Evolutionary conservation across 805 yeast species (phyloP).

Genomic region (Diddensiella santjacobensis): DNA sequence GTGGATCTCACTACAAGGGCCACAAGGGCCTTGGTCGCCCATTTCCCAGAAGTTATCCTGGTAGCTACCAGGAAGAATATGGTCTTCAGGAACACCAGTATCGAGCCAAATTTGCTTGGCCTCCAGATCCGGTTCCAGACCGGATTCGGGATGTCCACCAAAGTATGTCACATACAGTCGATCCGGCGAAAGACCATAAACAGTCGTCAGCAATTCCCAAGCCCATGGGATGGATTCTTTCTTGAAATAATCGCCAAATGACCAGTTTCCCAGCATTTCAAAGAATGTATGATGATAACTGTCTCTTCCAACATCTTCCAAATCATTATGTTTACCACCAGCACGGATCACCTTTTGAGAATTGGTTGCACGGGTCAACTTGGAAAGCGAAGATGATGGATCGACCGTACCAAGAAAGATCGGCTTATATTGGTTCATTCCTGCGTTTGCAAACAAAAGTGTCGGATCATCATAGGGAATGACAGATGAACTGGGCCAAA

Average conservation of each 20-base stretch:
- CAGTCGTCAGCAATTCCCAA: slow-evolving; percentile 87
- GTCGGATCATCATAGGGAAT: slow-evolving; percentile 99
- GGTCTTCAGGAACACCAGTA: slow-evolving; percentile 88
- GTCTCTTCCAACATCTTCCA: slow-evolving; percentile 97
- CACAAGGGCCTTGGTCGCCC: slow-evolving; percentile 99
- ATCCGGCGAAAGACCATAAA: slow-evolving; percentile 72
- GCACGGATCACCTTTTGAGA: slow-evolving; percentile 99
- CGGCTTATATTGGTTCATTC: slow-evolving; percentile 99
- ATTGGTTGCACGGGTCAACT: slow-evolving; percentile 83
- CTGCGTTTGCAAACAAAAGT: slow-evolving; percentile 93
- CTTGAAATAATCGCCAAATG: slow-evolving; percentile 98
- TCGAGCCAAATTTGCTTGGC: slow-evolving; percentile 83
- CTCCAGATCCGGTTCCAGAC: slow-evolving; percentile 89
- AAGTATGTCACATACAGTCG: slow-evolving; percentile 94
- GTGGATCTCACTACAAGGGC: slow-evolving; percentile 97
- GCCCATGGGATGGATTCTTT: slow-evolving; percentile 84
- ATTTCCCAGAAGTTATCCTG: slow-evolving; percentile 99
- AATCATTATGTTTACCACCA: slow-evolving; percentile 95
- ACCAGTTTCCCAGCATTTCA: slow-evolving; percentile 99
- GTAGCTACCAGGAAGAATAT: slow-evolving; percentile 86
- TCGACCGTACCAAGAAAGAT: slow-evolving; percentile 96
- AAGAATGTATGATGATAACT: slow-evolving; percentile 98
- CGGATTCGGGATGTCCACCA: slow-evolving; percentile 82
- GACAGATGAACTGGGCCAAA: slow-evolving; percentile 89
- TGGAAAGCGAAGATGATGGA: slow-evolving; percentile 83